These are phyloP conservation scores for Aspergillus conjunctus DNA, from an alignment of 495 filamentous ascomycete genomes.

Conservation along the genomic window DNA sequence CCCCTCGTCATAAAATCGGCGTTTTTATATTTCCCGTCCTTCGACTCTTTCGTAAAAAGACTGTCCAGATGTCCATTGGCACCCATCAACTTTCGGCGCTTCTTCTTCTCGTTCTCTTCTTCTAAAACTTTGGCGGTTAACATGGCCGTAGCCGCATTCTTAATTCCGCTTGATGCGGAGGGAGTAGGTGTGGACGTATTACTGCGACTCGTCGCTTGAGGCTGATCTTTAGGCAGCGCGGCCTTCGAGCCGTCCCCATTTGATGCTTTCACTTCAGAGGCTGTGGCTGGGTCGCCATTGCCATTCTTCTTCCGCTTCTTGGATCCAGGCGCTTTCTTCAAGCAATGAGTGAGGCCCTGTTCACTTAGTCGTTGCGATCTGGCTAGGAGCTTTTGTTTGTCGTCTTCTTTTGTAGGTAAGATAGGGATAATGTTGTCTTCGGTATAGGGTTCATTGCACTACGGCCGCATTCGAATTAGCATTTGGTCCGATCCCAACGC, in stretches of 20 bases:
- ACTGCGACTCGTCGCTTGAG: constrained; percentile 27
- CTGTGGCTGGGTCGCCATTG: constrained; percentile 26
- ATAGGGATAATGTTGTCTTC: constrained; percentile 82
- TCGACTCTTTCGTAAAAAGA: constrained; percentile 61
- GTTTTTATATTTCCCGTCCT: constrained; percentile 53
- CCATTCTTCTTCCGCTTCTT: constrained; percentile 72
- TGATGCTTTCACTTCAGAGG: constrained; percentile 28
- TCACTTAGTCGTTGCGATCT: constrained; percentile 67
- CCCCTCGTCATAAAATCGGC: constrained; percentile 80
- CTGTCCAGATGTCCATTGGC: constrained; percentile 70
- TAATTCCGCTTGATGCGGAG: constrained; percentile 60
- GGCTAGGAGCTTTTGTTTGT: constrained; percentile 67
- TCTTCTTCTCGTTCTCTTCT: constrained; percentile 81
- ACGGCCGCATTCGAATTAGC: not conserved
- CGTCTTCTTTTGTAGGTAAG: constrained; percentile 67
- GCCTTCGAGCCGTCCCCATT: constrained; percentile 12
- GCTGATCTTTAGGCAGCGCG: constrained; percentile 7
- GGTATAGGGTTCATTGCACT: constrained; percentile 75
- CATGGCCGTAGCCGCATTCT: constrained; percentile 81
- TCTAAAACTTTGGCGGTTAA: constrained; percentile 82
- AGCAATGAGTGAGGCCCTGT: constrained; percentile 75
- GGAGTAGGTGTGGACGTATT: constrained; percentile 37
- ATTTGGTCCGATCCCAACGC: too few relatives aligned
- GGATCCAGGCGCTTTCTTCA: constrained; percentile 75
- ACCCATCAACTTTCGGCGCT: constrained; percentile 68